These are phyloP conservation scores for Epichloe coenophiala DNA, from an alignment of 2,329 filamentous ascomycete genomes.

Conservation along the genomic window DNA sequence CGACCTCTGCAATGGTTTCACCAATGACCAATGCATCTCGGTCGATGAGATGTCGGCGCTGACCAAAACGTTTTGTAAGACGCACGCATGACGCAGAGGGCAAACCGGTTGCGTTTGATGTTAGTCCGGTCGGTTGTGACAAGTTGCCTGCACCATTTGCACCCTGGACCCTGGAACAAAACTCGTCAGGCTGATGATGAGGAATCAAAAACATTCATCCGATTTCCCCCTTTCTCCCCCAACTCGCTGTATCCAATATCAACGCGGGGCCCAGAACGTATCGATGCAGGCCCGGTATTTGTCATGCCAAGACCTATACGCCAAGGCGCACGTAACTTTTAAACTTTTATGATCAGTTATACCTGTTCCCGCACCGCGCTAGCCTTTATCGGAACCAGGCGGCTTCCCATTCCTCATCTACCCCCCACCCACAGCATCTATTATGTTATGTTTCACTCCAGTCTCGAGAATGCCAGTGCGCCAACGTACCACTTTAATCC, in stretches of 20 bases:
- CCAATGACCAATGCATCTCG: too few species aligned
- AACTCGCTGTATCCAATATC: background rate
- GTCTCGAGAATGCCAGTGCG: slow-evolving; percentile 1
- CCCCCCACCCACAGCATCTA: background rate
- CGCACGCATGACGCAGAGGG: too few species aligned
- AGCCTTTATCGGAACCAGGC: background rate
- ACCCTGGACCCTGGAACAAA: background rate
- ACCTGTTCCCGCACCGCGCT: background rate
- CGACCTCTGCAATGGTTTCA: too few species aligned
- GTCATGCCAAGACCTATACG: background rate
- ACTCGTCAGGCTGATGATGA: background rate
- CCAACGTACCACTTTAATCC: background rate
- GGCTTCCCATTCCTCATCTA: too few species aligned
- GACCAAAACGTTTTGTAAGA: too few species aligned
- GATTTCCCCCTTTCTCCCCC: background rate
- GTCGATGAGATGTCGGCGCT: too few species aligned
- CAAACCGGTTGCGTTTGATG: too few species aligned
- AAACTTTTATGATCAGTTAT: too few species aligned
- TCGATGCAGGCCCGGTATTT: background rate
- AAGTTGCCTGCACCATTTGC: too few species aligned
- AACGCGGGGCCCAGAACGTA: background rate
- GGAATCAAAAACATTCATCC: background rate
- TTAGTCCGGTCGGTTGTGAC: too few species aligned
- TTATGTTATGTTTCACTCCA: slow-evolving; percentile 1
- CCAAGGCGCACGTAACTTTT: background rate